A percentile compares a stretch with the other conserved stretches of the same genome.
These are phyloP conservation scores for Termitomyces sp. DNA, from an alignment of 768 basidiomycete genomes.

Conservation along the genomic window DNA sequence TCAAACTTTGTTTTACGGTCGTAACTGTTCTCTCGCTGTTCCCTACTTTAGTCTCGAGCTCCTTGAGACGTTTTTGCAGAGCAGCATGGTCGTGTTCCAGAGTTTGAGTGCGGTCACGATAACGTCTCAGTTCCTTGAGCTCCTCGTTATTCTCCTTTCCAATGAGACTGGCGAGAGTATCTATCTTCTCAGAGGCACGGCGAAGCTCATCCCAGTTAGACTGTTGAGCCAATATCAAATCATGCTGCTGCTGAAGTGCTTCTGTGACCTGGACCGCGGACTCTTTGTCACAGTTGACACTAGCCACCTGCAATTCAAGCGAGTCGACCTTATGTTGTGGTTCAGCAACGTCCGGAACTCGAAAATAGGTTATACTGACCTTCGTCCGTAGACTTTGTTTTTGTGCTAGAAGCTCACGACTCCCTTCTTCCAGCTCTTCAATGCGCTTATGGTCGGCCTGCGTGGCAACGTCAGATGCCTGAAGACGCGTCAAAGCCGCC, in stretches of 20 bases:
- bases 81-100: conserved; percentile 64
- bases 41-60: conserved; percentile 56
- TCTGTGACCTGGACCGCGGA: conserved; percentile 42
- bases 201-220: conserved; percentile 76
- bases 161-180: conserved; percentile 54
- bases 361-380: conserved; percentile 33
- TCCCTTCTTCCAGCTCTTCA: conserved; percentile 53
- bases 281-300: conserved; percentile 61
- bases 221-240: conserved; percentile 55
- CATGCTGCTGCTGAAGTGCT: conserved; percentile 53
- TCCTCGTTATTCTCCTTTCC: conserved; percentile 67
- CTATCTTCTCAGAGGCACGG: conserved; percentile 67
- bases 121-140: conserved; percentile 58
- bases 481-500: conserved; percentile 64
- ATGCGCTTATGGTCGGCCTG: conserved; percentile 58
- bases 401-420: conserved; percentile 48
- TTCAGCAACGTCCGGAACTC: conserved; percentile 10
- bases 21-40: conserved; percentile 57
- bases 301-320: conserved; percentile 51
- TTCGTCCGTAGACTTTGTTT: conserved; percentile 52
- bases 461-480: conserved; percentile 64
- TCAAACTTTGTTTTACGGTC: conserved; percentile 55
- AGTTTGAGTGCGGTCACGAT: conserved; percentile 55
- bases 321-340: conserved; percentile 43
- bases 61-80: conserved; percentile 68